These are phyloP conservation scores for Tremella yokohamensis DNA, from an alignment of 768 basidiomycete species.

Conservation along the genomic window DNA sequence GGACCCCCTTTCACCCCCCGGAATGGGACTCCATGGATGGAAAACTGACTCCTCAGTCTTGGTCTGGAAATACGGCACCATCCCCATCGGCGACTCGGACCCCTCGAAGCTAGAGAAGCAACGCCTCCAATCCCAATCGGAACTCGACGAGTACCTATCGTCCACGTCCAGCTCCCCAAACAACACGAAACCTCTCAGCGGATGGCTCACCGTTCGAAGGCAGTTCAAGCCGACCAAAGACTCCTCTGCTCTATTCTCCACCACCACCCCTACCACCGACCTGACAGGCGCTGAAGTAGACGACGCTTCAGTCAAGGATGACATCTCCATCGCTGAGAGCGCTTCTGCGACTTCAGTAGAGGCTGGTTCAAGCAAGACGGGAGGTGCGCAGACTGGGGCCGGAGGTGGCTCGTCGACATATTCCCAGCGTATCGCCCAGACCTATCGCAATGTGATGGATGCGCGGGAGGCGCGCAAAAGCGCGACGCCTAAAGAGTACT, in stretches of 20 bases:
- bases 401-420: constrained; percentile 20
- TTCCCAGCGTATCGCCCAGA: constrained; percentile 29
- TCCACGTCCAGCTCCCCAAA: neutral
- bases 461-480: constrained; percentile 22
- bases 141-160: constrained; percentile 25
- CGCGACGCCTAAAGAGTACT: constrained; percentile 77
- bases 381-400: neutral
- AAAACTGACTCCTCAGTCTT: constrained; percentile 16
- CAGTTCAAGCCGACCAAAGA: constrained; percentile 22
- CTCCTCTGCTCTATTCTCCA: constrained; percentile 10
- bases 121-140: constrained; percentile 33
- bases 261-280: constrained; percentile 9
- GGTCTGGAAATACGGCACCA: constrained; percentile 67
- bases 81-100: constrained; percentile 66
- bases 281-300: constrained; percentile 10
- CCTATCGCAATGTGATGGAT: constrained; percentile 35
- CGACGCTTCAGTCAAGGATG: constrained; percentile 15
- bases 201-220: constrained; percentile 41
- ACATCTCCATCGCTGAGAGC: constrained; percentile 13
- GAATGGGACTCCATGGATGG: neutral
- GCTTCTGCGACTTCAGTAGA: constrained; percentile 45
- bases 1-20: neutral
- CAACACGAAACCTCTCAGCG: constrained; percentile 25
- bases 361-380: constrained; percentile 65
- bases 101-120: constrained; percentile 52